Conservation (phyloP, 2,329 filamentous ascomycete species). For the Tolypocladium endophyticum region DNA sequence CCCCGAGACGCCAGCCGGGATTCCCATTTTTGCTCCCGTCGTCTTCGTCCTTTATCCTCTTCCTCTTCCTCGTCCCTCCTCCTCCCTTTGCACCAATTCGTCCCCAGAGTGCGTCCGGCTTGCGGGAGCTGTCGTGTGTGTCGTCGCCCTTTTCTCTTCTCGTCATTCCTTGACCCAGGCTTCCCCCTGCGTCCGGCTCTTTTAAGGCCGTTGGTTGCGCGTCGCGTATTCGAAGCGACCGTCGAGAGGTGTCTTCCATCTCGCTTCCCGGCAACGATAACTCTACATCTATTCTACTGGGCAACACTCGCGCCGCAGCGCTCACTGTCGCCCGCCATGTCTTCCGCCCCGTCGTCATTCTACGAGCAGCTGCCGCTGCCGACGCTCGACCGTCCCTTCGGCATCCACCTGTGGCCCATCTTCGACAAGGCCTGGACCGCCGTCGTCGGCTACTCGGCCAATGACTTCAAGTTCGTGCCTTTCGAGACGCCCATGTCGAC, state of each 20-base stretch:
- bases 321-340: conserved; percentile 18
- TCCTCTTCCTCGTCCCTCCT: conserved; percentile 12
- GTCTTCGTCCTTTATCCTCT: conserved; percentile 10
- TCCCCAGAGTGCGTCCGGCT: conserved; percentile 8
- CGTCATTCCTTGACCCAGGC: conserved; percentile 1
- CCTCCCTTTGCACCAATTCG: not conserved
- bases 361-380: conserved; percentile 55
- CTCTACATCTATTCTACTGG: not conserved
- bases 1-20: conserved; percentile 1
- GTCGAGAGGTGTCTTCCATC: not conserved
- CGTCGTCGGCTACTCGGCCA: conserved; percentile 69
- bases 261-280: not conserved
- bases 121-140: conserved; percentile 12
- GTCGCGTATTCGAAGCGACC: not conserved
- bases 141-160: conserved; percentile 2
- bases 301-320: not conserved
- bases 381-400: conserved; percentile 85
- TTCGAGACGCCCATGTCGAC: conserved; percentile 86
- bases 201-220: not conserved
- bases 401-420: conserved; percentile 83
- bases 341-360: conserved; percentile 29
- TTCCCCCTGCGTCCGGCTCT: not conserved
- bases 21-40: conserved; percentile 3
- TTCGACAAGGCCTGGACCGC: conserved; percentile 79
- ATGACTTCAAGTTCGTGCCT: conserved; percentile 75